Evolutionary conservation across 805 yeast species (phyloP).

Genomic region (Candida dajiaensis): DNA sequence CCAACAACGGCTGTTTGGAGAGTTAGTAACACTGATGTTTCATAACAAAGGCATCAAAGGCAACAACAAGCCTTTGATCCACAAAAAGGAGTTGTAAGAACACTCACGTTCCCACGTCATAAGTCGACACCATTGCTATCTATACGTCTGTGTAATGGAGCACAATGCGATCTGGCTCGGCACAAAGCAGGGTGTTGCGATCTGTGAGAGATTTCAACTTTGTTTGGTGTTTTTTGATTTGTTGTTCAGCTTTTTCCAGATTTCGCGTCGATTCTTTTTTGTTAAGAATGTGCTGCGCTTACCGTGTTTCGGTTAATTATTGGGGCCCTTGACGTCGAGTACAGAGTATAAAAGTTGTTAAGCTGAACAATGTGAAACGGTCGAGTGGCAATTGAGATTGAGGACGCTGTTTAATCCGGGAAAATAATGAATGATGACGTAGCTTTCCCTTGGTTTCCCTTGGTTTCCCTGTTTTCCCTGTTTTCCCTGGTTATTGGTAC

Average conservation of each 20-base stretch:
- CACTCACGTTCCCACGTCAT: constrained; percentile 51
- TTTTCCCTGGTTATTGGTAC: too few relatives aligned
- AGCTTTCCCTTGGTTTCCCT: too few relatives aligned
- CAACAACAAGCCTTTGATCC: neutral
- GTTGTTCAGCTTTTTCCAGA: constrained; percentile 8
- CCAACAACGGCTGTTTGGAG: constrained; percentile 60
- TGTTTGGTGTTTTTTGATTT: constrained; percentile 4
- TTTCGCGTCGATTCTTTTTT: constrained; percentile 6
- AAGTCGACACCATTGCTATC: constrained; percentile 32
- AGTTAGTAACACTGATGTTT: constrained; percentile 24
- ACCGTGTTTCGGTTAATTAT: constrained; percentile 2
- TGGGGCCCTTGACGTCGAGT: neutral
- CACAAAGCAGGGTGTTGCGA: neutral
- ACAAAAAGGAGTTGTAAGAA: neutral
- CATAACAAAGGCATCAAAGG: neutral
- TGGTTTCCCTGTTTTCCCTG: too few relatives aligned
- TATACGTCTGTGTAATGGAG: neutral
- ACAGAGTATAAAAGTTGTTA: too few relatives aligned
- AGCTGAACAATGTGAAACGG: too few relatives aligned
- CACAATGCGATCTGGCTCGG: neutral
- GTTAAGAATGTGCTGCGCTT: constrained; percentile 14
- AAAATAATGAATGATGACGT: too few relatives aligned
- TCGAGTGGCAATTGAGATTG: too few relatives aligned
- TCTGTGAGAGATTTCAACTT: neutral
- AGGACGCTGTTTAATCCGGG: too few relatives aligned